phyloP scores from a whole-genome alignment of 345 rosid genomes.

The Luvunga scandens region DNA sequence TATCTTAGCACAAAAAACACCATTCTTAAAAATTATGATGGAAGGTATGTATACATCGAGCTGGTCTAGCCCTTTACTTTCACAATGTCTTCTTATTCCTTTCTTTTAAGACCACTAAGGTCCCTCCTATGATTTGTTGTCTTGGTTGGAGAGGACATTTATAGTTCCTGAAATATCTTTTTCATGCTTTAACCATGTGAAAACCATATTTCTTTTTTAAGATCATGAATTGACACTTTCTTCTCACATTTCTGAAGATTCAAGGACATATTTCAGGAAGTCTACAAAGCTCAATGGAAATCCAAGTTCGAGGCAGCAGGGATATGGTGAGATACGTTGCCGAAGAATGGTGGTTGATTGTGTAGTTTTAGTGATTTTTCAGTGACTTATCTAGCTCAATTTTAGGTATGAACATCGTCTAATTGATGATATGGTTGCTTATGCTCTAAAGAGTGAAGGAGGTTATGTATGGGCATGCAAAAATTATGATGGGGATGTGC shows the following conservation, averaged over 20 bases:
- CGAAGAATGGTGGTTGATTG: conserved; percentile 14
- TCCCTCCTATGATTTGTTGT: neutral
- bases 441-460: conserved; percentile 87
- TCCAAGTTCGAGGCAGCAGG: conserved; percentile 85
- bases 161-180: neutral
- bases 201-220: neutral
- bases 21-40: conserved; percentile 89
- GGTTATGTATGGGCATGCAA: conserved; percentile 99
- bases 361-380: conserved; percentile 2
- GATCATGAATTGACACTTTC: neutral
- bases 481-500: conserved; percentile 97
- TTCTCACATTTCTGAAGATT: conserved; percentile 46
- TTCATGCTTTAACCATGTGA: neutral
- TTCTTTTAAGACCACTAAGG: neutral
- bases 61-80: neutral
- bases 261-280: conserved; percentile 94
- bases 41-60: conserved; percentile 59
- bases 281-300: conserved; percentile 74
- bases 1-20: conserved; percentile 97
- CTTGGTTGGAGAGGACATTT: neutral
- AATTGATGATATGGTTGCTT: conserved; percentile 98
- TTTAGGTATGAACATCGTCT: conserved; percentile 94
- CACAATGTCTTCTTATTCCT: neutral
- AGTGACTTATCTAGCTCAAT: conserved; percentile 12
- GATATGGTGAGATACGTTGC: conserved; percentile 60